Conservation (phyloP, 306 rosid genomes). For the Trifolium fragiferum region DNA sequence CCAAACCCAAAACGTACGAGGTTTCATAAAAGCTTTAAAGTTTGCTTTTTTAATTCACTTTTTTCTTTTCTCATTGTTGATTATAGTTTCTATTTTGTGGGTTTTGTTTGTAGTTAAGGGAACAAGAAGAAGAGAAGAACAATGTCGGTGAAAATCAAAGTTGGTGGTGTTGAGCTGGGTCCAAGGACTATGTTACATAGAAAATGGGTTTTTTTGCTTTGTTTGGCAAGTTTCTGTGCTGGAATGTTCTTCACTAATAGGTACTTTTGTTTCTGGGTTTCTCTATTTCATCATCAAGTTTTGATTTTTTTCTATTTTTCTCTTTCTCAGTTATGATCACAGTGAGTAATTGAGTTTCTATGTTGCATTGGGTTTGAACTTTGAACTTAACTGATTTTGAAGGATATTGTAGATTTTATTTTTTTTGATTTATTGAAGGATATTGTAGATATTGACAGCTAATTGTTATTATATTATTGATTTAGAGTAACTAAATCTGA, state of each 20-base stretch:
- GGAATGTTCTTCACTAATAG: constrained; percentile 82
- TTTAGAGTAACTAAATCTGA: neutral
- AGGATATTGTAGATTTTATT: neutral
- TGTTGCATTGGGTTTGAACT: constrained; percentile 5
- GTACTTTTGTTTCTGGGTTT: constrained; percentile 53
- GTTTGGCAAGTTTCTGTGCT: constrained; percentile 83
- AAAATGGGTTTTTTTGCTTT: constrained; percentile 72
- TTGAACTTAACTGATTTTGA: neutral
- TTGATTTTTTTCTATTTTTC: constrained; percentile 18
- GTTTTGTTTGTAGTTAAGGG: constrained; percentile 28
- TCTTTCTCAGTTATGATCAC: neutral
- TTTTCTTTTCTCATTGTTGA: constrained; percentile 1
- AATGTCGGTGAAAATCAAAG: constrained; percentile 73
- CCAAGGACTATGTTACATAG: constrained; percentile 58
- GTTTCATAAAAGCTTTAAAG: constrained; percentile 27
- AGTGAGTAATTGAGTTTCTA: constrained; percentile 14
- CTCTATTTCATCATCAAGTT: constrained; percentile 35
- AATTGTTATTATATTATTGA: neutral
- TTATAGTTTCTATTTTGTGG: constrained; percentile 1
- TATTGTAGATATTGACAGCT: neutral
- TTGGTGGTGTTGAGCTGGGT: constrained; percentile 53
- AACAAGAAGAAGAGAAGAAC: constrained; percentile 25
- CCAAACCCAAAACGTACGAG: constrained; percentile 18
- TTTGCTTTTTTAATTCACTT: constrained; percentile 13
- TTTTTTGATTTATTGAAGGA: too few relatives aligned